Conservation (phyloP, 2,329 filamentous ascomycete genomes). For the Pseudogymnoascus sp. region DNA sequence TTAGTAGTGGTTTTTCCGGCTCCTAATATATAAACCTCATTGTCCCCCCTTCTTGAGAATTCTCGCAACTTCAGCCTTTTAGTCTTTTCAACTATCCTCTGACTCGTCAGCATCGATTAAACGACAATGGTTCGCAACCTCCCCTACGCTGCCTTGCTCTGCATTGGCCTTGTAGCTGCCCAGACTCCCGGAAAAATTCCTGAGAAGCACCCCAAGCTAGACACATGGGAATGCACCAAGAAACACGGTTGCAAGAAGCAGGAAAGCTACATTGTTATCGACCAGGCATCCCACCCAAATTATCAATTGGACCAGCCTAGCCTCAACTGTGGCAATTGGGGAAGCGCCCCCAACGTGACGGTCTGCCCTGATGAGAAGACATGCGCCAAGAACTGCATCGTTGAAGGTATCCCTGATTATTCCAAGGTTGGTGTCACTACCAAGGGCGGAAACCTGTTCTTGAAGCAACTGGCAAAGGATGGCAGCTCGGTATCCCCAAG, state of each 20-base stretch:
- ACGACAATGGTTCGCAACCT: constrained; percentile 2
- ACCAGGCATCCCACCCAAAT: constrained; percentile 39
- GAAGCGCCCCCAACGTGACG: constrained; percentile 32
- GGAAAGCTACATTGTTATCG: constrained; percentile 42
- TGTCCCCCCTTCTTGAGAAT: background rate
- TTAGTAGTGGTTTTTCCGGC: background rate
- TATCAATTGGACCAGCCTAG: constrained; percentile 33
- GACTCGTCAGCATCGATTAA: background rate
- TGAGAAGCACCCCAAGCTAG: constrained; percentile 44
- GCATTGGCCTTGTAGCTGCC: constrained; percentile 19
- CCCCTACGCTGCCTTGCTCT: background rate
- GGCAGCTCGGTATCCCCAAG: constrained; percentile 31
- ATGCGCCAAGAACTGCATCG: constrained; percentile 47
- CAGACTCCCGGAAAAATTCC: constrained; percentile 34
- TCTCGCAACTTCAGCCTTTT: background rate
- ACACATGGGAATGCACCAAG: constrained; percentile 45
- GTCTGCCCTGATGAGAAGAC: constrained; percentile 42
- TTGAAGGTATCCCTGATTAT: constrained; percentile 45
- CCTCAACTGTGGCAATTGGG: constrained; percentile 29
- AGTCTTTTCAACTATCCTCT: background rate
- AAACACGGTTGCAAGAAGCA: constrained; percentile 40
- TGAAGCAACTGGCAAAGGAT: constrained; percentile 25
- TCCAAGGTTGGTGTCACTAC: constrained; percentile 35
- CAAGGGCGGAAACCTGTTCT: constrained; percentile 28
- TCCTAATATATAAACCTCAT: background rate